Evolutionary conservation across 129 eudicot species (phyloP), one percentile per base, ranked within the genome.

Genomic region (Flaveria linearis): DNA sequence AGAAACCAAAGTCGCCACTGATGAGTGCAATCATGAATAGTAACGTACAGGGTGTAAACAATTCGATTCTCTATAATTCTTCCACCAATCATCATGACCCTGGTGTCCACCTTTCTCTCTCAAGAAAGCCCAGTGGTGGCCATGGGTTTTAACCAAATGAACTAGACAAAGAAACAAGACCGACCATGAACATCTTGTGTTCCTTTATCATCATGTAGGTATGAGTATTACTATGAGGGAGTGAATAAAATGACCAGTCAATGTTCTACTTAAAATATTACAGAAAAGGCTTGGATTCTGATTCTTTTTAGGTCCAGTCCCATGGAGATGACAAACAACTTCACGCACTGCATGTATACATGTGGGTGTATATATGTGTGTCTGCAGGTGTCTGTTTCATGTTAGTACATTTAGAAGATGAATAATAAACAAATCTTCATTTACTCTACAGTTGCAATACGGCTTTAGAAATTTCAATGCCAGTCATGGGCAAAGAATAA

Each of bases 21-120:
- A 83, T 82, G 85, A 51, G 36, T 66, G 86, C 91, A 25, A 73
- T 71, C 78, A 74, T 86, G 81, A 91, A 91, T 79, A 88, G 89
- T 83, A 91, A 91, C 51, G 89, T 91, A 15, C 97, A 91, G 72
- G 93, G 88, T 45, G 84, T 86, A 42, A 89, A 89, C 81, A 89
- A 89, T 69, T 86, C 91, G 11, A 82, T 89, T 63, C 72, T 89
- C 36, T 78, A 36, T 78, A 83, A 89, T 39, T 64, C 56, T 25
- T 70, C 75, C 47, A 74, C 71, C 71, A 64, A 75, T 60, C 87
- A 89, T 74, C 88, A 85, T 52, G 91, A 89, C 80, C 91, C 96
- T 14, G 96, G 96, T 10, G 75, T 89, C 33, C 89, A 89, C 76
- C 76, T 86, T 33, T 79, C 91, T 47, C 75, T 82, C 65, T 60